Evolutionary conservation across 164 flowering plant species (phyloP).

Genomic region (Protea cynaroides): DNA sequence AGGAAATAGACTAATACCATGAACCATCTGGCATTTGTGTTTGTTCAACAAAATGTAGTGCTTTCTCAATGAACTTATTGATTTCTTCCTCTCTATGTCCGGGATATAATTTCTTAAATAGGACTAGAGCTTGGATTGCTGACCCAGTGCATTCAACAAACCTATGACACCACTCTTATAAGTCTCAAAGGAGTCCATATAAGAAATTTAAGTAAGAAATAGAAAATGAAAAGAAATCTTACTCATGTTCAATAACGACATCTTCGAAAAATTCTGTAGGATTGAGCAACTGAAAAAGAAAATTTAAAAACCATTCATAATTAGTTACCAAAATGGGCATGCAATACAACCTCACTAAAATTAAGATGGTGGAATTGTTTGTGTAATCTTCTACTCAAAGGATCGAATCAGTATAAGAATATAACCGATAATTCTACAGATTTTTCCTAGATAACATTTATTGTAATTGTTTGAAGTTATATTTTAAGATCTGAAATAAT

Average conservation of each 20-base stretch:
- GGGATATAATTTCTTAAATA: conserved; percentile 32
- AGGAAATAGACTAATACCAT: conserved; percentile 19
- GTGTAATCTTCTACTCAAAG: no score
- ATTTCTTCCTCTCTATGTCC: conserved; percentile 27
- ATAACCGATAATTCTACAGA: no score
- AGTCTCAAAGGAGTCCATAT: not conserved
- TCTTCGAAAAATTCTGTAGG: conserved; percentile 39
- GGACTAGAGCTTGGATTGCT: conserved; percentile 26
- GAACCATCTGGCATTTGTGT: conserved; percentile 35
- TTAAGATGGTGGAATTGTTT: no score
- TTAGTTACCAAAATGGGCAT: not conserved
- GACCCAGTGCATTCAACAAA: conserved; percentile 45
- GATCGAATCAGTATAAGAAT: no score
- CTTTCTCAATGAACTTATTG: conserved; percentile 21
- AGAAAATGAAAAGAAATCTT: conserved; percentile 8
- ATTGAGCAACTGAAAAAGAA: conserved; percentile 23
- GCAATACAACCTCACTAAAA: not conserved
- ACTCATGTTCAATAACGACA: conserved; percentile 31
- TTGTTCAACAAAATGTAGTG: conserved; percentile 18
- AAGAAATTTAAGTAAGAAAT: not conserved
- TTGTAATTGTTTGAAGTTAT: no score
- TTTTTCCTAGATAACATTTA: no score
- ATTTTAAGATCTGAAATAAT: not conserved
- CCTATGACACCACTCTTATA: conserved; percentile 12
- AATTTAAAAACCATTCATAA: not conserved